Conservation (phyloP, 1,284 basidiomycete species). For the Irpex sp. region DNA sequence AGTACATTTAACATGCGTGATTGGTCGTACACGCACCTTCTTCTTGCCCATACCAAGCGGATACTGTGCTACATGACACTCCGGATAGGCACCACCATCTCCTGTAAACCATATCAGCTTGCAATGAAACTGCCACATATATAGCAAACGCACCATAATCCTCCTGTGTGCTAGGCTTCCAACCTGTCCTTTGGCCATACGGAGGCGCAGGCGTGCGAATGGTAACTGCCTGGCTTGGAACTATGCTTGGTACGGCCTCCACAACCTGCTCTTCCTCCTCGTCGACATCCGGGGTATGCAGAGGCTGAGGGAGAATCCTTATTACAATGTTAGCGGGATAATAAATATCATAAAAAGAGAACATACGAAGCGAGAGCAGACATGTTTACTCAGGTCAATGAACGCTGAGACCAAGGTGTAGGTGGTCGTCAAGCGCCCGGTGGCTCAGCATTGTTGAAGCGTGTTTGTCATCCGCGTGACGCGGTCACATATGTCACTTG, state of each 20-base stretch:
- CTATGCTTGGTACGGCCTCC: slow-evolving; percentile 24
- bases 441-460: background rate
- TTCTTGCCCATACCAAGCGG: slow-evolving; percentile 94
- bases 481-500: background rate
- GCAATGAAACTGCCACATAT: background rate
- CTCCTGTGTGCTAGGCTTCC: slow-evolving; percentile 80
- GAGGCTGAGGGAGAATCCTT: slow-evolving; percentile 67
- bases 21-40: slow-evolving; percentile 55
- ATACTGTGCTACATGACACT: slow-evolving; percentile 97
- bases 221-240: slow-evolving; percentile 38
- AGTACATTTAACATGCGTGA: background rate
- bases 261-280: slow-evolving; percentile 42
- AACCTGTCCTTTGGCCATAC: slow-evolving; percentile 83
- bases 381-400: slow-evolving; percentile 20
- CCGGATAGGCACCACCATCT: slow-evolving; percentile 94
- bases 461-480: background rate
- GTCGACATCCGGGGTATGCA: slow-evolving; percentile 54
- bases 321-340: background rate
- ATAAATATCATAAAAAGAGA: background rate
- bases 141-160: slow-evolving; percentile 71
- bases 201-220: slow-evolving; percentile 61
- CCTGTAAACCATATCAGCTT: slow-evolving; percentile 37
- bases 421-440: background rate
- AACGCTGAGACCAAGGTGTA: slow-evolving; percentile 8
- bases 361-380: slow-evolving; percentile 37